Evolutionary conservation across 148 eudicot genomes (phyloP).

Genomic region (Fagopyrum tataricum): DNA sequence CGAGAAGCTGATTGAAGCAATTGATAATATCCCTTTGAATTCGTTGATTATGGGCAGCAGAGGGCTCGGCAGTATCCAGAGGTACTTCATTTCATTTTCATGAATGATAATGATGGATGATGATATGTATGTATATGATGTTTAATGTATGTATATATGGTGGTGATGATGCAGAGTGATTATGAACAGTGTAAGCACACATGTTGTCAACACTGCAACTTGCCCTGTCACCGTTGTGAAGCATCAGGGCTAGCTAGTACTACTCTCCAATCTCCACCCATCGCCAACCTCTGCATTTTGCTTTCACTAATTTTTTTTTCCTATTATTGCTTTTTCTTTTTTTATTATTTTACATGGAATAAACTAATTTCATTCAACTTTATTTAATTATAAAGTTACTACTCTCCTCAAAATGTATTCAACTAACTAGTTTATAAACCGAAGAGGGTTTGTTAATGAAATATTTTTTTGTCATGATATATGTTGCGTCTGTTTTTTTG

Average conservation of each 20-base stretch:
- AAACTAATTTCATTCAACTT: not conserved
- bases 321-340: too few species aligned
- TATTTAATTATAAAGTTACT: too few species aligned
- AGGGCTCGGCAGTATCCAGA: conserved; percentile 76
- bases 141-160: too few species aligned
- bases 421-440: too few species aligned
- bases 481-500: too few species aligned
- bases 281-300: not conserved
- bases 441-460: too few species aligned
- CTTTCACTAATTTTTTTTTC: not conserved
- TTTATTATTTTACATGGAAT: not conserved
- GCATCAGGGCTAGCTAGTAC: conserved; percentile 10
- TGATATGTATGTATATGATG: too few species aligned
- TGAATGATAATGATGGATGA: too few species aligned
- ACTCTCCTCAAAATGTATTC: too few species aligned
- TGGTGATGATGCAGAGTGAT: conserved; percentile 47
- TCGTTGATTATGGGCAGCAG: conserved; percentile 79
- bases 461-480: too few species aligned
- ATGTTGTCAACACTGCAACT: conserved; percentile 61
- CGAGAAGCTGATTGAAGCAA: conserved; percentile 71
- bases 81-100: too few species aligned
- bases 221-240: conserved; percentile 94
- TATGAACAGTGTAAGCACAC: conserved; percentile 92
- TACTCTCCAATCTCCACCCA: not conserved
- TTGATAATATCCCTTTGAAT: conserved; percentile 60